phyloP scores from a whole-genome alignment of 1,284 basidiomycete species.

The Volvariella volvacea region DNA sequence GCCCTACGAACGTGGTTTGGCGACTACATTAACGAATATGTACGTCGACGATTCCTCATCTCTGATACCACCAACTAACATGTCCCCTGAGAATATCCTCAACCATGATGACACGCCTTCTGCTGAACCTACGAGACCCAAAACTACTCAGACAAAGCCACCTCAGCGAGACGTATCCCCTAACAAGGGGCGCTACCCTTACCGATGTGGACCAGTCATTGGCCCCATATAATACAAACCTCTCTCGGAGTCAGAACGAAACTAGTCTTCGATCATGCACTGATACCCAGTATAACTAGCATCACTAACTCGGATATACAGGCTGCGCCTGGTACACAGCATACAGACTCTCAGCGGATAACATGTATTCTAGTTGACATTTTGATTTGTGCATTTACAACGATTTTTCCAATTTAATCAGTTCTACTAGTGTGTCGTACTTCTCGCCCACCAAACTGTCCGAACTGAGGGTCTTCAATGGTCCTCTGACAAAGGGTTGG shows the following conservation, averaged over 20 bases:
- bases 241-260: too few relatives aligned
- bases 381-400: background rate
- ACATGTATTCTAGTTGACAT: background rate
- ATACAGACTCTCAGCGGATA: too few relatives aligned
- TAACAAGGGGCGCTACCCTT: too few relatives aligned
- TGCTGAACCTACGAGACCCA: slow-evolving; percentile 34
- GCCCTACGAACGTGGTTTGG: slow-evolving; percentile 23
- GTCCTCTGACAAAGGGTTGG: slow-evolving; percentile 46
- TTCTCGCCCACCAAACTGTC: slow-evolving; percentile 24
- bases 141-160: too few relatives aligned
- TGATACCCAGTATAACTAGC: too few relatives aligned
- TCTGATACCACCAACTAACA: background rate
- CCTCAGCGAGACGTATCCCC: too few relatives aligned
- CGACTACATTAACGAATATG: slow-evolving; percentile 30
- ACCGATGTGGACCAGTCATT: too few relatives aligned
- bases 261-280: too few relatives aligned
- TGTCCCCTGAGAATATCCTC: slow-evolving; percentile 27
- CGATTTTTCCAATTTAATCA: slow-evolving; percentile 59
- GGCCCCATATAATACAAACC: too few relatives aligned
- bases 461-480: slow-evolving; percentile 37
- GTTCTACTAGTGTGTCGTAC: slow-evolving; percentile 33
- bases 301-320: too few relatives aligned
- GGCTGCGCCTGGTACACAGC: too few relatives aligned
- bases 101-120: slow-evolving; percentile 33
- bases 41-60: slow-evolving; percentile 12